Percentiles rank a stretch among this genome's conserved stretches.
Evolutionary conservation across 139 green algal species (phyloP).

Genomic region (Chlorella vulgaris): DNA sequence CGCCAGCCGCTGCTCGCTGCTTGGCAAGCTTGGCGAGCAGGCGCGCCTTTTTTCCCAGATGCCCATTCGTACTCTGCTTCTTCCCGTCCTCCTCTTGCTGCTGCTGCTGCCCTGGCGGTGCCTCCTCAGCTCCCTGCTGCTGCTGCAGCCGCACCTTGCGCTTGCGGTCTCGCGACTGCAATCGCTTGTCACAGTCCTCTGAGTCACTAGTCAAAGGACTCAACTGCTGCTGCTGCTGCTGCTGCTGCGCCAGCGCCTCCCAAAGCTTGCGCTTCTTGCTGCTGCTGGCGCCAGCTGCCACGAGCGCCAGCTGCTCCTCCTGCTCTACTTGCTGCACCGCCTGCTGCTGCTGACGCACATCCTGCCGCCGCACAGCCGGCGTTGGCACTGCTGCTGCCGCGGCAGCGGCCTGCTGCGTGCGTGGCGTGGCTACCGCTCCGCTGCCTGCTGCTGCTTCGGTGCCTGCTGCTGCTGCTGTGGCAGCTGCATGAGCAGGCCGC

Average conservation of each 20-base stretch:
- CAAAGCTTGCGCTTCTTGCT: neutral
- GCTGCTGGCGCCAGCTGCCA: neutral
- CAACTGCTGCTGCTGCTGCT: conserved; percentile 25
- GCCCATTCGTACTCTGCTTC: too few species aligned
- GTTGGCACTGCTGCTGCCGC: neutral
- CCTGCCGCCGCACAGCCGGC: neutral
- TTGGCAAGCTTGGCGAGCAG: too few species aligned
- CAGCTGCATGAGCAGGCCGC: too few species aligned
- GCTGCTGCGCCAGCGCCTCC: neutral
- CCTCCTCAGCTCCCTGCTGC: neutral
- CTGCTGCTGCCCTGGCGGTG: neutral
- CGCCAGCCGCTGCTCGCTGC: conserved; percentile 1
- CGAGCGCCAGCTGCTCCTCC: neutral
- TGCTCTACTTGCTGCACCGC: conserved; percentile 10
- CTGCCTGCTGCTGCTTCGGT: too few species aligned
- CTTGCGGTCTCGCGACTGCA: neutral
- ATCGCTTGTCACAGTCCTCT: neutral
- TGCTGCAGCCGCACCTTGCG: conserved; percentile 11
- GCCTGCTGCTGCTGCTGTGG: neutral
- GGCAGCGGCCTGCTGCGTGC: too few species aligned
- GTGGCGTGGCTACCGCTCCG: too few species aligned
- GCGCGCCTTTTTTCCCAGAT: too few species aligned
- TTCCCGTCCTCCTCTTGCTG: neutral
- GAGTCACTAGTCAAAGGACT: too few species aligned
- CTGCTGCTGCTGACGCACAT: conserved; percentile 21